Conservation (phyloP, 345 rosid genomes). For the Pistacia vera region DNA sequence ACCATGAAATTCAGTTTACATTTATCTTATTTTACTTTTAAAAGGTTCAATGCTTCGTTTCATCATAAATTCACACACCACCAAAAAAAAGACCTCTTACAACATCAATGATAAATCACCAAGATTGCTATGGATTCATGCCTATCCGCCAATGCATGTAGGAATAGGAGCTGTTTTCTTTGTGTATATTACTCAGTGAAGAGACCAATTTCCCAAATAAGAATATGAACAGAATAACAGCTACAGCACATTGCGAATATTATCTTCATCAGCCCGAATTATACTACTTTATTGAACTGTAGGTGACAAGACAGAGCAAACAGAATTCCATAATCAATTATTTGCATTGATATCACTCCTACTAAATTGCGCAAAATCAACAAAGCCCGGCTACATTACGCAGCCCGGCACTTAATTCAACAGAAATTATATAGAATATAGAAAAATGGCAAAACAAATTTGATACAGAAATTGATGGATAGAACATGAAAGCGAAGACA, state of each 20-base stretch:
- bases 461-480: neutral
- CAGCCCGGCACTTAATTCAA: too few species aligned
- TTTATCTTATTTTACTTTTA: too few species aligned
- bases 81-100: too few species aligned
- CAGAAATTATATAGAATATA: neutral
- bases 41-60: too few species aligned
- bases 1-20: too few species aligned
- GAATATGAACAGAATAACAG: conserved; percentile 13
- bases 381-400: too few species aligned
- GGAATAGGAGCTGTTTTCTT: too few species aligned
- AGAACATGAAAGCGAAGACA: neutral
- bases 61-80: too few species aligned
- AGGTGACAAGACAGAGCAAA: neutral
- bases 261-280: neutral
- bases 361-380: neutral
- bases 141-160: too few species aligned
- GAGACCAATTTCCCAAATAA: conserved; percentile 8
- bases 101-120: too few species aligned
- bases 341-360: neutral
- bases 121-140: too few species aligned
- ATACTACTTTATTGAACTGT: neutral
- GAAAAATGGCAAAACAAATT: neutral
- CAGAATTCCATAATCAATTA: neutral
- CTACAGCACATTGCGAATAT: conserved; percentile 22
- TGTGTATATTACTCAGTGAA: neutral